phyloP scores from a whole-genome alignment of 2,329 filamentous ascomycete species.

The Cadophora luteo-olivacea region DNA sequence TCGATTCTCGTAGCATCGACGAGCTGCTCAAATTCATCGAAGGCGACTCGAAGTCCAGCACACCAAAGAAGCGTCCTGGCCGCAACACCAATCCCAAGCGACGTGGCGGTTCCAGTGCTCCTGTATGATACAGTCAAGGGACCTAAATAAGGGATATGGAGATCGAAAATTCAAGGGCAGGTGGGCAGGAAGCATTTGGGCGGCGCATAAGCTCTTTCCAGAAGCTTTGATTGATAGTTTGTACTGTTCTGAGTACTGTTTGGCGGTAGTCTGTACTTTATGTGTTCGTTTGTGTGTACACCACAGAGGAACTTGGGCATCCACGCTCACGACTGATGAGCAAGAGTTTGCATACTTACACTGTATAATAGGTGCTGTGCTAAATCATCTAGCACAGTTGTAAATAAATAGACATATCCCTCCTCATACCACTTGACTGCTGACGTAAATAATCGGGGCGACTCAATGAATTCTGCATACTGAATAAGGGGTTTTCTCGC shows the following conservation, averaged over 20 bases:
- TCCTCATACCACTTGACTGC: neutral
- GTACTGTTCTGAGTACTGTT: neutral
- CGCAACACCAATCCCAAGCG: constrained; percentile 61
- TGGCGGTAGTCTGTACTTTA: constrained; percentile 4
- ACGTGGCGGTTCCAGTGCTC: constrained; percentile 47
- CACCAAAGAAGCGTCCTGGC: constrained; percentile 61
- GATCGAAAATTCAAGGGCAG: constrained; percentile 5
- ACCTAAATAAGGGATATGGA: neutral
- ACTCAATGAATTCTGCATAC: too few species aligned
- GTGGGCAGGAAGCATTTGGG: constrained; percentile 10
- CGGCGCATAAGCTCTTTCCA: neutral
- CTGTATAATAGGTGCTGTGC: neutral
- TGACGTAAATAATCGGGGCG: neutral
- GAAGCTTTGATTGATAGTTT: constrained; percentile 5
- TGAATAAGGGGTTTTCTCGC: too few species aligned
- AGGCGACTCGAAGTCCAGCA: constrained; percentile 64
- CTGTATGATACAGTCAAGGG: constrained; percentile 27
- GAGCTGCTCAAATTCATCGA: constrained; percentile 96
- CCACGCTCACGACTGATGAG: constrained; percentile 11
- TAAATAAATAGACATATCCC: constrained; percentile 12
- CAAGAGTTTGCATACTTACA: neutral
- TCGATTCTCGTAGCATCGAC: constrained; percentile 87
- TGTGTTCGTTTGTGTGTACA: neutral
- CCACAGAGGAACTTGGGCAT: neutral
- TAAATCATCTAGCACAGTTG: neutral